These are phyloP conservation scores for Domatiomyces catenatus DNA, from an alignment of 2,329 filamentous ascomycete genomes.

Conservation along the genomic window DNA sequence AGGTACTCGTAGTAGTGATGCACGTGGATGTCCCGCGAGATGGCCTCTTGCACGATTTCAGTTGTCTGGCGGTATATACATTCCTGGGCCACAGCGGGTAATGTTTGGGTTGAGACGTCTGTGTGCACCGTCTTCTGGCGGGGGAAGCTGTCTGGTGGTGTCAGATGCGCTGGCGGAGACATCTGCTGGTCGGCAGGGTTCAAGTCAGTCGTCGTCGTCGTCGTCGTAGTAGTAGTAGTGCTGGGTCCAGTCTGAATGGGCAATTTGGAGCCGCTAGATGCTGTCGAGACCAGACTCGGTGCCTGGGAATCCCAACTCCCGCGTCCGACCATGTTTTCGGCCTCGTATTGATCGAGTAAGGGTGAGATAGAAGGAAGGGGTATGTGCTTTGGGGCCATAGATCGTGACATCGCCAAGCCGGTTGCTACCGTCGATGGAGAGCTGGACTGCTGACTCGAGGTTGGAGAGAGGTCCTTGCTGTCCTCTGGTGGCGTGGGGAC, in stretches of 20 bases:
- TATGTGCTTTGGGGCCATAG: background rate
- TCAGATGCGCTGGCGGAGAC: slow-evolving; percentile 1
- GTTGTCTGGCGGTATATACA: slow-evolving; percentile 16
- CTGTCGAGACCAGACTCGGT: background rate
- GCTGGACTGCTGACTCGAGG: background rate
- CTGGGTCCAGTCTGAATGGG: background rate
- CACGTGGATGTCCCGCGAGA: background rate
- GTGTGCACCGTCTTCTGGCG: slow-evolving; percentile 9
- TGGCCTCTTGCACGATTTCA: slow-evolving; percentile 7
- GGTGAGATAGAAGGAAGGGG: background rate
- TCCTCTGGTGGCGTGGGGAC: background rate
- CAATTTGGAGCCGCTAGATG: background rate
- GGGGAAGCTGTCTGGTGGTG: slow-evolving; percentile 9
- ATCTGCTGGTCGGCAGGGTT: background rate
- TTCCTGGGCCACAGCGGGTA: slow-evolving; percentile 22
- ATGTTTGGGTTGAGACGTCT: slow-evolving; percentile 4
- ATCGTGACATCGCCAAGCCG: background rate
- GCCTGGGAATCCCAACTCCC: no score
- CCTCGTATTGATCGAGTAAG: background rate
- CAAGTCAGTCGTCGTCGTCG: background rate
- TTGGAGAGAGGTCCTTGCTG: background rate
- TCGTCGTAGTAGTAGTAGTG: background rate
- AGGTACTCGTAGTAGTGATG: slow-evolving; percentile 19
- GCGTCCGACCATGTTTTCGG: background rate
- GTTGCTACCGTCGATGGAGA: background rate